Evolutionary conservation across 1,139 yeast genomes (phyloP).

Genomic region (Blastobotrys elegans): DNA sequence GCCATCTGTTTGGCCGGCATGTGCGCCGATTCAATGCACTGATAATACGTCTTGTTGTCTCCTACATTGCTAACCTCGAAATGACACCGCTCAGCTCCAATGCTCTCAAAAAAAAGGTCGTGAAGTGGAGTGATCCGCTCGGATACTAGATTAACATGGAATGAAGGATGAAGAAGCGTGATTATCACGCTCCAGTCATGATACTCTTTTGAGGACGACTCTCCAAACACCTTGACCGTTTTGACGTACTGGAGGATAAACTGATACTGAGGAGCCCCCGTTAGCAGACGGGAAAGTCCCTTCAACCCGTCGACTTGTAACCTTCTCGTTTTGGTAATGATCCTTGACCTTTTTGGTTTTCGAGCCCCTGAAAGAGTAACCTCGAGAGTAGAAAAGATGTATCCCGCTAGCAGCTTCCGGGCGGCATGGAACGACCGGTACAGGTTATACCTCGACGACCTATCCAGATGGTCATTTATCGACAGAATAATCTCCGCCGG

Average conservation of each 20-base stretch:
- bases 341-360: neutral
- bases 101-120: neutral
- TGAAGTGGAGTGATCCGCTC: neutral
- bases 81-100: neutral
- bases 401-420: neutral
- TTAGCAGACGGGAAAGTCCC: neutral
- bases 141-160: neutral
- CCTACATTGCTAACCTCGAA: neutral
- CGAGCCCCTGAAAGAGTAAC: neutral
- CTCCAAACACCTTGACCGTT: neutral
- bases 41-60: neutral
- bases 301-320: neutral
- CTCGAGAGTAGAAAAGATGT: neutral
- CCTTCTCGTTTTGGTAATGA: neutral
- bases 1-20: neutral
- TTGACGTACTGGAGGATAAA: neutral
- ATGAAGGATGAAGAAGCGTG: neutral
- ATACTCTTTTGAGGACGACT: neutral
- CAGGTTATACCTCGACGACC: neutral
- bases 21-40: neutral
- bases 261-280: neutral
- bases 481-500: conserved; percentile 4
- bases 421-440: neutral
- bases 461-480: neutral
- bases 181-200: neutral